These are phyloP conservation scores for Kwoniella sp. DNA, from an alignment of 768 basidiomycete genomes.

Conservation along the genomic window DNA sequence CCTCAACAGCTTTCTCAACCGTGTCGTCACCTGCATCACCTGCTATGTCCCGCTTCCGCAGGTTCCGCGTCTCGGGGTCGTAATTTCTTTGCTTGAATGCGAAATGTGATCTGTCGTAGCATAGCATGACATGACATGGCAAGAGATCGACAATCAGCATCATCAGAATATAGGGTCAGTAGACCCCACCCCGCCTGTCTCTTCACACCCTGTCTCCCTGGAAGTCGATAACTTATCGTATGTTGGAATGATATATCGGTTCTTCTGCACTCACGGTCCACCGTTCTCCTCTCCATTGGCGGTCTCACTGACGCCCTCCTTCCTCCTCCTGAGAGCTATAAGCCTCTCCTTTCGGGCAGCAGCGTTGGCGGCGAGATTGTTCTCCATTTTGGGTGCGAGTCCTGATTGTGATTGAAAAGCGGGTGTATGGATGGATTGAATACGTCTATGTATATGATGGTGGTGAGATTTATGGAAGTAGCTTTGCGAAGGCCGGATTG, in stretches of 20 bases:
- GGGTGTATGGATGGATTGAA: background rate
- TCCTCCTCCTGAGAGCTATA: constrained; percentile 53
- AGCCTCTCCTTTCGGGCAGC: constrained; percentile 54
- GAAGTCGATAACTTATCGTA: too few species aligned
- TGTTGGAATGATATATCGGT: too few species aligned
- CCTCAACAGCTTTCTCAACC: constrained; percentile 80
- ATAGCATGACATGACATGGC: background rate
- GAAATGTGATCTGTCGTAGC: constrained; percentile 37
- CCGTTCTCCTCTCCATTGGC: constrained; percentile 30
- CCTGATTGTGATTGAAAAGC: background rate
- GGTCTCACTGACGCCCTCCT: constrained; percentile 37
- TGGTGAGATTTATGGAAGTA: too few species aligned
- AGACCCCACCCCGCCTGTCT: too few species aligned
- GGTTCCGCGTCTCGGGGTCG: constrained; percentile 72
- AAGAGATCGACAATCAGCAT: background rate
- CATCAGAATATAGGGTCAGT: too few species aligned
- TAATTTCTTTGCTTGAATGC: constrained; percentile 69
- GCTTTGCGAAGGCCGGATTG: too few species aligned
- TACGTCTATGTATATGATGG: background rate
- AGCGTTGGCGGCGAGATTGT: constrained; percentile 51
- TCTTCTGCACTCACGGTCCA: constrained; percentile 38
- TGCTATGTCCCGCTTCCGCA: constrained; percentile 31
- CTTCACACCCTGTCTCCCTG: too few species aligned
- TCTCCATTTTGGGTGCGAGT: constrained; percentile 49
- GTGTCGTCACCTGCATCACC: constrained; percentile 77